These are phyloP conservation scores for Alopecurus myosuroides DNA, from an alignment of 176 grass and related monocot genomes.

Conservation along the genomic window DNA sequence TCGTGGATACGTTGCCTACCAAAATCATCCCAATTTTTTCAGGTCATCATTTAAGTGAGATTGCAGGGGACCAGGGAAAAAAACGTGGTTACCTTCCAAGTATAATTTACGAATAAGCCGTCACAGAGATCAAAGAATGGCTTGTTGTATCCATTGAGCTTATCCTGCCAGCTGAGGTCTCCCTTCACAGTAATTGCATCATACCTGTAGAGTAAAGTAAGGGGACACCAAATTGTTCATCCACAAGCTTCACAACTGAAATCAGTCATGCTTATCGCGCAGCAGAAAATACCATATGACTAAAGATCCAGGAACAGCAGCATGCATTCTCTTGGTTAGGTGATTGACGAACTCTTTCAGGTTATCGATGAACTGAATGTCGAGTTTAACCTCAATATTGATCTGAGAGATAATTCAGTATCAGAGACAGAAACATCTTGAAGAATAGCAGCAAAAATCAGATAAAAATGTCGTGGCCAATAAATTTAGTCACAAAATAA, in stretches of 20 bases:
- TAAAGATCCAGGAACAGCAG: conserved; percentile 66
- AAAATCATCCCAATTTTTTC: conserved; percentile 13
- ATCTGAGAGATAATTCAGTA: conserved; percentile 52
- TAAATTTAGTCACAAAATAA: neutral
- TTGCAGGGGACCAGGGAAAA: neutral
- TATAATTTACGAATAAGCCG: conserved; percentile 81
- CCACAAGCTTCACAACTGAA: neutral
- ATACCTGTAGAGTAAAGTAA: conserved; percentile 39
- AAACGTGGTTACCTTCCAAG: conserved; percentile 54
- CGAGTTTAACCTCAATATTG: conserved; percentile 71
- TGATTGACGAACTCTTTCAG: conserved; percentile 75
- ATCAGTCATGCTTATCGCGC: neutral
- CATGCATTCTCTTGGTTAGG: conserved; percentile 72
- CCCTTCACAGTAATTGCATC: conserved; percentile 65
- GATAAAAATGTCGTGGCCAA: neutral
- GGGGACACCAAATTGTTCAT: neutral
- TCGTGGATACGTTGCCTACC: conserved; percentile 51
- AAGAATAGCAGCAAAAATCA: neutral
- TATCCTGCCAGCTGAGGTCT: conserved; percentile 70
- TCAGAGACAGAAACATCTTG: neutral
- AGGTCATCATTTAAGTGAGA: neutral
- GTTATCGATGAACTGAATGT: conserved; percentile 62
- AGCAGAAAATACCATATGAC: conserved; percentile 58
- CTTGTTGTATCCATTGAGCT: conserved; percentile 68
- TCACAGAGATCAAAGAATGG: conserved; percentile 89